Evolutionary conservation across 2,329 filamentous ascomycete genomes (phyloP).

Genomic region (Zalaria sp.): DNA sequence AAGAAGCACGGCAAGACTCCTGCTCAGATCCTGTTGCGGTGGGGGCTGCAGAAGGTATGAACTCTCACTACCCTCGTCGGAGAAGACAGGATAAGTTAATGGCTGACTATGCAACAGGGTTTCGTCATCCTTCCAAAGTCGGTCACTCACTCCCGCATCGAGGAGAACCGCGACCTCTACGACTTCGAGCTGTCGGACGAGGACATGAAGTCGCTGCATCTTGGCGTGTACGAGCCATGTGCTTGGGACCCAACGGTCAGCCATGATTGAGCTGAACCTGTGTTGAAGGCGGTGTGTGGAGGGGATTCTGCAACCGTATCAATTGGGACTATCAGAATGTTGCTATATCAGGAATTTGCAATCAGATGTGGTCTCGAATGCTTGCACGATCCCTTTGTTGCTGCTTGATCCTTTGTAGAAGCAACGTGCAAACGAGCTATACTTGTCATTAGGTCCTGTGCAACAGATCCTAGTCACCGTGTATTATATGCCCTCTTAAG

Average conservation of each 20-base stretch:
- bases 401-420: no score
- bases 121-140: constrained; percentile 51
- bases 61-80: not conserved
- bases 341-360: no score
- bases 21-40: constrained; percentile 44
- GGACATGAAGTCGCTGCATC: constrained; percentile 43
- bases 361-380: no score
- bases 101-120: constrained; percentile 22
- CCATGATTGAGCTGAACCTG: constrained; percentile 15
- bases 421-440: no score
- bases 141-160: constrained; percentile 43
- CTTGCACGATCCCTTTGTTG: no score
- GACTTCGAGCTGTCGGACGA: constrained; percentile 45
- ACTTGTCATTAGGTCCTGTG: no score
- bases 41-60: constrained; percentile 45
- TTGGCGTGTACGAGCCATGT: constrained; percentile 41
- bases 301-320: no score
- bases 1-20: constrained; percentile 45
- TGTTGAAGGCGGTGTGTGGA: no score
- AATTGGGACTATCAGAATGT: no score
- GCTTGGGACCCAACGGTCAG: constrained; percentile 43
- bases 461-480: no score
- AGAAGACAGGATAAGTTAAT: not conserved
- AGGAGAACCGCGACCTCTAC: constrained; percentile 45
- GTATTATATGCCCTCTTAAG: no score